phyloP scores from a whole-genome alignment of 1,284 basidiomycete species.

The Ustilago sp. region DNA sequence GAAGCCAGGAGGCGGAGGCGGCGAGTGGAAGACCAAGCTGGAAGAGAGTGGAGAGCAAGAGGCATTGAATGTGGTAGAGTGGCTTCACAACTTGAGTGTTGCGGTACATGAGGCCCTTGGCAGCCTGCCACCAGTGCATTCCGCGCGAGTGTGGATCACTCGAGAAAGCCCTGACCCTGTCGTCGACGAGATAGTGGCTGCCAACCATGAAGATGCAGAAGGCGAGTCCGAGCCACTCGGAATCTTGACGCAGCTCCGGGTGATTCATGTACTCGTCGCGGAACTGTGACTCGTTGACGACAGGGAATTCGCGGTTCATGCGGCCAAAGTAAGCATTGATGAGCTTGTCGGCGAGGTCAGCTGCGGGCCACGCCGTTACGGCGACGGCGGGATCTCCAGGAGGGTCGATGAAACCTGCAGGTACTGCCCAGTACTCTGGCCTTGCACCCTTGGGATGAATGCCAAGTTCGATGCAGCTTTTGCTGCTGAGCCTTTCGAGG shows the following conservation, averaged over 20 bases:
- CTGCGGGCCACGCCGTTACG: slow-evolving; percentile 45
- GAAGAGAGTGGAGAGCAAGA: slow-evolving; percentile 41
- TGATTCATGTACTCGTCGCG: slow-evolving; percentile 40
- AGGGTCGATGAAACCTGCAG: slow-evolving; percentile 35
- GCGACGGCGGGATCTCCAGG: slow-evolving; percentile 9
- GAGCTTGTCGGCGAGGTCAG: slow-evolving; percentile 50
- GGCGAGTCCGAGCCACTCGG: slow-evolving; percentile 44
- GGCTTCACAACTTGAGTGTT: slow-evolving; percentile 23
- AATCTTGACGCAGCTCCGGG: slow-evolving; percentile 40
- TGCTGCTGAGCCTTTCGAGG: slow-evolving; percentile 49
- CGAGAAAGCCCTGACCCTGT: slow-evolving; percentile 23
- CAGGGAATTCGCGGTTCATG: slow-evolving; percentile 49
- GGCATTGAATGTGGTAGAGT: slow-evolving; percentile 26
- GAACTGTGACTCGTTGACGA: slow-evolving; percentile 56
- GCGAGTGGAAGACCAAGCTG: slow-evolving; percentile 43
- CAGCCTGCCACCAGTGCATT: slow-evolving; percentile 45
- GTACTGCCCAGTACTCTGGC: slow-evolving; percentile 46
- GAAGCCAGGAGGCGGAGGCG: slow-evolving; percentile 48
- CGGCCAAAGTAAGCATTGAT: slow-evolving; percentile 57
- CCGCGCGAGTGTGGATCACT: slow-evolving; percentile 37
- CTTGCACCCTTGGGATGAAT: slow-evolving; percentile 30
- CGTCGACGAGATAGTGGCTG: slow-evolving; percentile 45
- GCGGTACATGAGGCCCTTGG: slow-evolving; percentile 25
- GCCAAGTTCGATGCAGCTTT: slow-evolving; percentile 23
- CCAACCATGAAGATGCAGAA: slow-evolving; percentile 56